phyloP scores from a whole-genome alignment of 2,329 filamentous ascomycete species.

The Paecilomyces dactylethromorphus region DNA sequence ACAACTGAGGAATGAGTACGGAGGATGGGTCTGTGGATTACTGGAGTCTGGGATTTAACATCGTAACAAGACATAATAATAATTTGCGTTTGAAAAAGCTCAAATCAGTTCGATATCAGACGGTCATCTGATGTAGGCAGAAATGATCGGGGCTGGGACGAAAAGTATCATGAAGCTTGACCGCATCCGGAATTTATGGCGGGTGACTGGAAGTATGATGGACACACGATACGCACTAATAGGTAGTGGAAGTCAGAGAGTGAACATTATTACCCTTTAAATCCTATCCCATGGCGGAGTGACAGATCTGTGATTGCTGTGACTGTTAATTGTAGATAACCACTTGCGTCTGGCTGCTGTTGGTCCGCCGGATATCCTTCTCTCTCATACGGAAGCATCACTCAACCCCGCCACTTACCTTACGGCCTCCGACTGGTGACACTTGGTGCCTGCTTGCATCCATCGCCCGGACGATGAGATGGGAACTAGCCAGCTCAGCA shows the following conservation, averaged over 20 bases:
- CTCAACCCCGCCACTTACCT: not conserved
- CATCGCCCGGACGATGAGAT: not conserved
- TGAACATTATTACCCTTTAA: not conserved
- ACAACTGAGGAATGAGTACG: not conserved
- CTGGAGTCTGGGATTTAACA: not conserved
- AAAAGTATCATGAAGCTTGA: not conserved
- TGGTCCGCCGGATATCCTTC: not conserved
- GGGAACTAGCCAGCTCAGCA: not conserved
- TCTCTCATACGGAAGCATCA: not conserved
- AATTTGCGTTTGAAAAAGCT: not conserved
- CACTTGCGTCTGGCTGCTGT: not conserved
- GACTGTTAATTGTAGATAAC: too few species aligned
- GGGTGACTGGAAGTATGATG: not conserved
- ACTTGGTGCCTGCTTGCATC: not conserved
- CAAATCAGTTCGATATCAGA: not conserved
- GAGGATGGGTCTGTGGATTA: not conserved
- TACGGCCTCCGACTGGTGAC: not conserved
- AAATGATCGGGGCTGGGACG: not conserved
- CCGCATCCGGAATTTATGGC: not conserved
- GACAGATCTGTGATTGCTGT: not conserved
- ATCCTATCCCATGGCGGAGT: not conserved
- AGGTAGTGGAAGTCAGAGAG: not conserved
- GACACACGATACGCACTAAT: not conserved
- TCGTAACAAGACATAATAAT: not conserved
- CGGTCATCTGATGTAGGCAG: not conserved